Base-by-base conservation (phyloP, 2,329 filamentous ascomycete genomes). In the Arachnomyces sp. region DNA sequence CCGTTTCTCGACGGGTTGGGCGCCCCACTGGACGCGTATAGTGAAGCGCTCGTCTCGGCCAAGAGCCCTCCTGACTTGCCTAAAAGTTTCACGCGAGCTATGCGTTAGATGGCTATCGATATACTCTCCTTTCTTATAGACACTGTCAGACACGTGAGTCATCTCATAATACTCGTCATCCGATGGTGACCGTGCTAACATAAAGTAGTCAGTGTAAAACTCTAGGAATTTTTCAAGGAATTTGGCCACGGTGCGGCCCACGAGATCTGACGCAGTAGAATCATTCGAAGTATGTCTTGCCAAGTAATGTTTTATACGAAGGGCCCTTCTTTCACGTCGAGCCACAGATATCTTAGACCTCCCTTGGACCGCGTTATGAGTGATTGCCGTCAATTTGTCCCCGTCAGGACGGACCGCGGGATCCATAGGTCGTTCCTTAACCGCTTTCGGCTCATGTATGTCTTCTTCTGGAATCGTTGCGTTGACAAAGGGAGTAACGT, bases 181-280 rank as follows among this genome's bases (percentile, higher is more conserved):
- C 18, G 52, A 42, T n/a, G 45, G 48, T 16, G 47, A 49, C 34
- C 47, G 44, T 28, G 46, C 48, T 28, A 57, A 47, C 31, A 56
- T 47, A 42, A 57, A 57, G 29, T 50, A 57, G 31, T 57, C 47
- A 21, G 49, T 50, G 40, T 58, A 56, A 28, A 58, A 40, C 16
- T 45, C 39, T 25, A 53, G 49, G 15, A 56, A 39, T 30, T 40
- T 45, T 16, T 34, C 43, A 33, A 51, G 52, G 36, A 55, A 53
- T 15, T 49, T 25, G 21, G 14, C 48, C 45, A 37, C 52, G 48
- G 21, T 25, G 21, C 21, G 21, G 21, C 9, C 21, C 21, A 25
- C 21, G 9, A 25, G 21, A 25, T 25, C 21, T 25, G 21, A 25
- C 40, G 9, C 43, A 36, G 11, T 30, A 36, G 17, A 45, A 7